Percentiles rank a stretch among this genome's conserved stretches.
These are phyloP conservation scores for Byssoonygena ceratinophila DNA, from an alignment of 2,329 filamentous ascomycete species.

Conservation along the genomic window DNA sequence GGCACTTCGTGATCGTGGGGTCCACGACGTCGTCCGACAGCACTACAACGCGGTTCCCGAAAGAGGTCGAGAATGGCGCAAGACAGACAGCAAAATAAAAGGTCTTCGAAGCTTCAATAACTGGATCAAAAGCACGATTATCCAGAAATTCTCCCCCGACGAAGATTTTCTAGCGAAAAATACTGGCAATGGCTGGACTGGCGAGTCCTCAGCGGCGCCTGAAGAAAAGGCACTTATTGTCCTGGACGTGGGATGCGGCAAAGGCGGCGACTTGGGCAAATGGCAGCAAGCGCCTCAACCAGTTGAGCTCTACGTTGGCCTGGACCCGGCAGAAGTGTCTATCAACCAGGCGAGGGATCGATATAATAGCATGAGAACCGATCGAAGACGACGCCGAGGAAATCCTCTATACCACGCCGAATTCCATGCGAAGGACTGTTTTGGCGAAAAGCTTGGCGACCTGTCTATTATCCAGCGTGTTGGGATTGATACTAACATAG, in stretches of 20 bases:
- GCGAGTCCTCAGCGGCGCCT: constrained; percentile 25
- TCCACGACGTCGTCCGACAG: constrained; percentile 77
- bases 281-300: constrained; percentile 90
- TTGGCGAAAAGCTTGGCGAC: constrained; percentile 69
- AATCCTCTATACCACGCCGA: constrained; percentile 66
- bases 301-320: constrained; percentile 85
- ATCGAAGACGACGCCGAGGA: constrained; percentile 41
- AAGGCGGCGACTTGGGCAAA: constrained; percentile 88
- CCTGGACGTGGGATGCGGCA: constrained; percentile 90
- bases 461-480: constrained; percentile 74
- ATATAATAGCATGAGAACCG: constrained; percentile 60
- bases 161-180: constrained; percentile 56
- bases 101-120: constrained; percentile 93
- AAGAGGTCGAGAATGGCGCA: constrained; percentile 85
- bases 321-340: constrained; percentile 85
- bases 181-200: constrained; percentile 38
- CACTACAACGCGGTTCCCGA: constrained; percentile 96
- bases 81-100: constrained; percentile 89
- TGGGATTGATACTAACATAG: constrained; percentile 67
- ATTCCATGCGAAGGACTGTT: constrained; percentile 88
- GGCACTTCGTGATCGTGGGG: constrained; percentile 42
- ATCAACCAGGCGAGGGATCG: constrained; percentile 83
- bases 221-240: constrained; percentile 57
- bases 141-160: constrained; percentile 86
- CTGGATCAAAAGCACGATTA: constrained; percentile 95